phyloP scores from a whole-genome alignment of 805 yeast species.

The Suhomyces prunicola region DNA sequence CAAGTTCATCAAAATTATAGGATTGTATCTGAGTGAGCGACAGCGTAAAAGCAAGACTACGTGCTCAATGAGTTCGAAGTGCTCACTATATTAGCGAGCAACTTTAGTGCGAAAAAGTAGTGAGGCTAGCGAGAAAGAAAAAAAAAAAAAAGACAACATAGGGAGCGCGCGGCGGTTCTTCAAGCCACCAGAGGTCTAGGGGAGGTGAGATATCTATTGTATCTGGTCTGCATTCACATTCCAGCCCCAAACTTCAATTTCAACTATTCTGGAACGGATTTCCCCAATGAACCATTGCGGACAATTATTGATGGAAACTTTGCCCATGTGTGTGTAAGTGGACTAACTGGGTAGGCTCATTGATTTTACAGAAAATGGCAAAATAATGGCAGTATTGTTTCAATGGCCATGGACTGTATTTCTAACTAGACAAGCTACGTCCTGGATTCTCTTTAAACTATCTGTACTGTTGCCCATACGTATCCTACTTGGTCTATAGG shows the following conservation, averaged over 20 bases:
- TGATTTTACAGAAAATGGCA: background rate
- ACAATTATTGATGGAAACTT: too few relatives aligned
- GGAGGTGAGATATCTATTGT: background rate
- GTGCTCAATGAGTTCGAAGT: background rate
- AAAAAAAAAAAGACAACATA: background rate
- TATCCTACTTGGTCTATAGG: background rate
- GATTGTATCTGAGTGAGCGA: background rate
- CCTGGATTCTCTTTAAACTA: too few relatives aligned
- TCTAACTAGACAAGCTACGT: too few relatives aligned
- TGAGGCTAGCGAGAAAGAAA: background rate
- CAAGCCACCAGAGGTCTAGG: background rate
- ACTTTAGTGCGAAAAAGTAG: background rate
- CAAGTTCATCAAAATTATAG: constrained; percentile 21
- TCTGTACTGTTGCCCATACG: too few relatives aligned
- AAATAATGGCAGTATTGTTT: background rate
- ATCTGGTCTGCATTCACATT: background rate
- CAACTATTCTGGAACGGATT: background rate
- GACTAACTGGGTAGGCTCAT: background rate
- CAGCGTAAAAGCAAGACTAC: background rate
- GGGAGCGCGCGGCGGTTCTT: background rate
- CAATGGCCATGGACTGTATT: too few relatives aligned
- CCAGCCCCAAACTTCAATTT: background rate
- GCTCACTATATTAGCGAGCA: constrained; percentile 5
- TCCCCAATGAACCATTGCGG: too few relatives aligned
- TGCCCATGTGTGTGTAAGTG: background rate